A percentile compares a stretch with the other conserved stretches of the same genome.
Evolutionary conservation across 2,329 filamentous ascomycete genomes (phyloP).

Genomic region (Phaeophleospora eucalypticola): DNA sequence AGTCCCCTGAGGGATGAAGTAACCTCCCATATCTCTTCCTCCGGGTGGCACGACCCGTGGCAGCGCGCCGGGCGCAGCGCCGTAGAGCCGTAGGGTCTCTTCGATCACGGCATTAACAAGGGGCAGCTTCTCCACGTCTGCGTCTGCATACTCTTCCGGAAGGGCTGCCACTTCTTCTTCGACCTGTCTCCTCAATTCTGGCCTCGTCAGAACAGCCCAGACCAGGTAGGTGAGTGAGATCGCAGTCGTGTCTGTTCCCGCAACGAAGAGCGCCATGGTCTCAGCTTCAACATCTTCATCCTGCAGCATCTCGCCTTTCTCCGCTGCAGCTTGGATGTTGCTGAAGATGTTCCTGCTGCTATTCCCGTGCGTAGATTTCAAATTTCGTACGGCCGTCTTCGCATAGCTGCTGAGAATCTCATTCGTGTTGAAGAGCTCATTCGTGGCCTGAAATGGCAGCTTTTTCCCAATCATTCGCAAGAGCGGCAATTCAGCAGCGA

Average conservation of each 20-base stretch:
- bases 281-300: slow-evolving; percentile 29
- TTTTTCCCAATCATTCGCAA: slow-evolving; percentile 22
- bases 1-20: slow-evolving; percentile 25
- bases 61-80: slow-evolving; percentile 29
- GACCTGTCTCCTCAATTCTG: slow-evolving; percentile 18
- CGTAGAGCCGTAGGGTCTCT: slow-evolving; percentile 32
- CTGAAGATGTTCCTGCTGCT: slow-evolving; percentile 27
- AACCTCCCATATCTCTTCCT: slow-evolving; percentile 20
- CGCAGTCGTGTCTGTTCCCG: slow-evolving; percentile 33
- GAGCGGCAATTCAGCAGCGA: slow-evolving; percentile 33
- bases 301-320: slow-evolving; percentile 25
- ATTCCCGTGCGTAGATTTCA: slow-evolving; percentile 19
- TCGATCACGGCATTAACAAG: slow-evolving; percentile 27
- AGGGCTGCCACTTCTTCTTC: slow-evolving; percentile 26
- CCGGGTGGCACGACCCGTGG: slow-evolving; percentile 27
- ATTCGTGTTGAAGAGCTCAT: slow-evolving; percentile 24
- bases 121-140: slow-evolving; percentile 22
- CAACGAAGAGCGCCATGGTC: slow-evolving; percentile 28
- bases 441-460: slow-evolving; percentile 20
- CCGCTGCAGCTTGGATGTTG: slow-evolving; percentile 24
- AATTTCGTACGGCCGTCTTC: slow-evolving; percentile 23
- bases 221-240: slow-evolving; percentile 30
- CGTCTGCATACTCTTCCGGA: slow-evolving; percentile 16
- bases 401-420: slow-evolving; percentile 22
- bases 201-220: slow-evolving; percentile 28